Evolutionary conservation across 805 yeast species (phyloP).

Genomic region (Tetrapisispora arboricola): DNA sequence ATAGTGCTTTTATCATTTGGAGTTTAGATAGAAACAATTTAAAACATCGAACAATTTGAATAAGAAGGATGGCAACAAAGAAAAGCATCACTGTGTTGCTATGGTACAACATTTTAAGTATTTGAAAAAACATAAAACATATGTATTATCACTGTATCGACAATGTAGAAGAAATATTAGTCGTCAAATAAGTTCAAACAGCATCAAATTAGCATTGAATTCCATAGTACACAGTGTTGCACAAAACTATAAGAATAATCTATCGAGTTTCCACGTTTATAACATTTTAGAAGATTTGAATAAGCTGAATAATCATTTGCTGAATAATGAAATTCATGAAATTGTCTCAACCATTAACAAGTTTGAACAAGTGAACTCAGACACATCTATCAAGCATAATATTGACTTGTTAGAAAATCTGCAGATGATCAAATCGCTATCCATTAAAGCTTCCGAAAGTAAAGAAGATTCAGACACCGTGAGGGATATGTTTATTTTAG

Average conservation of each 20-base stretch:
- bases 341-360: background rate
- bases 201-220: conserved; percentile 9
- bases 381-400: background rate
- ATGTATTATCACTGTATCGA: conserved; percentile 26
- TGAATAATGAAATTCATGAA: conserved; percentile 1
- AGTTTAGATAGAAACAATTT: too few relatives aligned
- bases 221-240: conserved; percentile 5
- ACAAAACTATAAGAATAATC: conserved; percentile 13
- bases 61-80: too few relatives aligned
- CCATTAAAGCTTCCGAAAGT: background rate
- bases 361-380: background rate
- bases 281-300: conserved; percentile 9
- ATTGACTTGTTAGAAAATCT: too few relatives aligned
- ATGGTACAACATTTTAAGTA: conserved; percentile 27
- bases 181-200: conserved; percentile 9
- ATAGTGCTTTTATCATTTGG: too few relatives aligned
- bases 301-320: conserved; percentile 9
- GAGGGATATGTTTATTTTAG: conserved; percentile 10
- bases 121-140: conserved; percentile 20
- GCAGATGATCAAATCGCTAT: background rate
- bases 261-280: conserved; percentile 21
- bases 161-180: conserved; percentile 22
- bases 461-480: conserved; percentile 6
- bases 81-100: background rate
- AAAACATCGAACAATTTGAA: too few relatives aligned